Percentiles rank a stretch among this genome's conserved stretches.
These are phyloP conservation scores for Coemansia sp. DNA, from an alignment of 192 early-diverging fungal genomes.

Conservation along the genomic window DNA sequence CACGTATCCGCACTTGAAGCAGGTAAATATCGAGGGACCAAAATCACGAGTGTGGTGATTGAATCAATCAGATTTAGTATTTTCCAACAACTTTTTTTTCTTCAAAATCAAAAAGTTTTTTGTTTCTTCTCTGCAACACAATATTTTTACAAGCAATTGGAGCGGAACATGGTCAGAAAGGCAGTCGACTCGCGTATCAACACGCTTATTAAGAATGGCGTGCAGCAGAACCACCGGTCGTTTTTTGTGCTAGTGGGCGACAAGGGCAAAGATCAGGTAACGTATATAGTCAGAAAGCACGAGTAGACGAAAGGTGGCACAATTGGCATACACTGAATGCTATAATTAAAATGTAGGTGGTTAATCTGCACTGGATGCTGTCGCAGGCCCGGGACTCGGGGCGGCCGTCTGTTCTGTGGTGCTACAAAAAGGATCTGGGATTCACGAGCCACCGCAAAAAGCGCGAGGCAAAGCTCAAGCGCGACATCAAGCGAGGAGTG, in stretches of 20 bases:
- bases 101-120: conserved; percentile 7
- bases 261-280: conserved; percentile 81
- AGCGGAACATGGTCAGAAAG: conserved; percentile 69
- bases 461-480: conserved; percentile 93
- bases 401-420: conserved; percentile 97
- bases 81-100: neutral
- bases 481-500: conserved; percentile 87
- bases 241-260: conserved; percentile 98
- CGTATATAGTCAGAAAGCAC: neutral
- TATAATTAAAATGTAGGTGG: conserved; percentile 63
- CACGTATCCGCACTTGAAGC: neutral
- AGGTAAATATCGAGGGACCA: neutral
- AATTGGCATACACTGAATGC: conserved; percentile 1
- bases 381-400: conserved; percentile 89
- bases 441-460: conserved; percentile 96
- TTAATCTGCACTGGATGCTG: conserved; percentile 95
- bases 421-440: conserved; percentile 98
- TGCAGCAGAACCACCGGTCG: conserved; percentile 86
- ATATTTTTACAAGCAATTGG: neutral
- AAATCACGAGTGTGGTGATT: neutral
- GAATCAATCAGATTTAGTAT: neutral
- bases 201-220: conserved; percentile 88
- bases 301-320: neutral
- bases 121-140: neutral
- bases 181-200: conserved; percentile 93